These are phyloP conservation scores for Inga laurina DNA, from an alignment of 306 rosid genomes.

Conservation along the genomic window DNA sequence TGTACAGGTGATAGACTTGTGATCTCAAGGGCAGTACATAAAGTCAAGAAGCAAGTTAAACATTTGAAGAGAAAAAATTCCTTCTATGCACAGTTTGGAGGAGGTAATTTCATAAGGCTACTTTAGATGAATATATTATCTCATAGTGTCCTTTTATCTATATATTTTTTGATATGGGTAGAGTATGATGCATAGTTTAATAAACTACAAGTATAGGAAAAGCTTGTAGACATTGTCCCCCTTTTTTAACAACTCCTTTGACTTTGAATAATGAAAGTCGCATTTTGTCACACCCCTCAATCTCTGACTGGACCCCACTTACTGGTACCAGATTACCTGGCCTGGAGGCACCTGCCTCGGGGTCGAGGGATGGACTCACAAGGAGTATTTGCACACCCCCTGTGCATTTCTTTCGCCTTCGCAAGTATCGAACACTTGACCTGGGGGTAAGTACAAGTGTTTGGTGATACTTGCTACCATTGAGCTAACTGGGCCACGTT, in stretches of 20 bases:
- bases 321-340: too few relatives aligned
- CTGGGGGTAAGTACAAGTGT: too few relatives aligned
- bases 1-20: constrained; percentile 55
- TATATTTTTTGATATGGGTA: neutral
- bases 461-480: too few relatives aligned
- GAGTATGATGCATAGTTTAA: constrained; percentile 16
- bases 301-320: too few relatives aligned
- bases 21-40: constrained; percentile 60
- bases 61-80: constrained; percentile 62
- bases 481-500: too few relatives aligned
- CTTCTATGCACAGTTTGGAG: constrained; percentile 75
- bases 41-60: constrained; percentile 68
- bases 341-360: too few relatives aligned
- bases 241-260: constrained; percentile 53
- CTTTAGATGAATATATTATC: constrained; percentile 31
- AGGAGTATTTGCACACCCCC: too few relatives aligned
- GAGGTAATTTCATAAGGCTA: constrained; percentile 57
- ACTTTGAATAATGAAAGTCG: constrained; percentile 15
- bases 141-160: neutral
- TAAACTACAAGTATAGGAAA: constrained; percentile 66
- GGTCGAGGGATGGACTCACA: too few relatives aligned
- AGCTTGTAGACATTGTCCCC: constrained; percentile 74
- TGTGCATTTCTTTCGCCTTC: too few relatives aligned
- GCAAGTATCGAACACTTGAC: too few relatives aligned
- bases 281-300: too few relatives aligned